phyloP scores from a whole-genome alignment of 176 grass and related monocot genomes.

The Triticum monococcum region DNA sequence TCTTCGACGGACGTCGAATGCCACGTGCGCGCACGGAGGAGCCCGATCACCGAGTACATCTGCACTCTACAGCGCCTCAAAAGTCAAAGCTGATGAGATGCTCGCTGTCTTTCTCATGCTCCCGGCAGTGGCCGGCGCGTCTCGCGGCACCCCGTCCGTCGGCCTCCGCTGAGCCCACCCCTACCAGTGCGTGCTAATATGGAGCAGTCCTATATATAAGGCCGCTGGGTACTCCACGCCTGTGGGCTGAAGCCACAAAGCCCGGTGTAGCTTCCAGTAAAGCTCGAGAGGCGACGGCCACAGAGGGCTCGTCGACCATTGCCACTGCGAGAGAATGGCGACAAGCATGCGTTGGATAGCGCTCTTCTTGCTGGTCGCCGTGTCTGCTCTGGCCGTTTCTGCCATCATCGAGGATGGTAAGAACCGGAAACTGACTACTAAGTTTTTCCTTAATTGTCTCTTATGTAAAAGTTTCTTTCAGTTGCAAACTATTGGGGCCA shows the following conservation, averaged over 20 bases:
- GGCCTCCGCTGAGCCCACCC: not conserved
- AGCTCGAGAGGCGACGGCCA: not conserved
- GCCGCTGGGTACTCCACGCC: not conserved
- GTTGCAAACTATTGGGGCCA: too few relatives aligned
- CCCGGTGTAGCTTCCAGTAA: not conserved
- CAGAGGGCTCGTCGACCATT: not conserved
- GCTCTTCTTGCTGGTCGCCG: slow-evolving; percentile 13
- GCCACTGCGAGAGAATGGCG: not conserved
- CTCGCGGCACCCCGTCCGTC: not conserved
- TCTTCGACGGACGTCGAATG: not conserved
- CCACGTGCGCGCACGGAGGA: not conserved
- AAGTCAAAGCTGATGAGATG: not conserved
- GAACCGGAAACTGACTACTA: not conserved
- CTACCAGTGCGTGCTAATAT: not conserved
- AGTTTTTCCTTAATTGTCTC: too few relatives aligned
- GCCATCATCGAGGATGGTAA: slow-evolving; percentile 41
- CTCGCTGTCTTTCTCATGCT: not conserved
- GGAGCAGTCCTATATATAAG: not conserved
- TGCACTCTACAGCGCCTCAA: not conserved
- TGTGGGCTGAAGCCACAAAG: not conserved
- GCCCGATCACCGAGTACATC: not conserved
- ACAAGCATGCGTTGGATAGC: not conserved
- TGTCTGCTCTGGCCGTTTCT: not conserved
- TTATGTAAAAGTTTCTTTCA: too few relatives aligned
- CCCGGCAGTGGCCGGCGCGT: not conserved